These are phyloP conservation scores for Coccomyxa sp. DNA, from an alignment of 139 green algal species.

Conservation along the genomic window DNA sequence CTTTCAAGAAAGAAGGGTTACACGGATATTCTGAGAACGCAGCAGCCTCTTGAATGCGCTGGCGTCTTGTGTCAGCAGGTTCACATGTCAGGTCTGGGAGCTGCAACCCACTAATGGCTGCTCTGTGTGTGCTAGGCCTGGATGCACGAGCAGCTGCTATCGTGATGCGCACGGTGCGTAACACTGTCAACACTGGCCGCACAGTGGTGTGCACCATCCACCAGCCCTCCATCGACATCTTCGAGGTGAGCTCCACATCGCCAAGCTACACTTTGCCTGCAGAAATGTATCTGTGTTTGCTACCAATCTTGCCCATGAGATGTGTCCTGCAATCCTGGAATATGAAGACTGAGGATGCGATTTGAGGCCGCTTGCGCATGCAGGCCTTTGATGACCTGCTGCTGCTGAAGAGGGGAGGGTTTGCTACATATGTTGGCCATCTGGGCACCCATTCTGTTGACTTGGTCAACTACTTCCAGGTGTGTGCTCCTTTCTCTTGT, in stretches of 20 bases:
- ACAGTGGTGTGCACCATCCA: conserved; percentile 57
- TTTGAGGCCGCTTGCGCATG: not conserved
- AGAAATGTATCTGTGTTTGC: not conserved
- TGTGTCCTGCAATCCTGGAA: not conserved
- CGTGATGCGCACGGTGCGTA: conserved; percentile 45
- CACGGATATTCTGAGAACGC: too few relatives aligned
- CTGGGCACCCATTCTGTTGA: conserved; percentile 18
- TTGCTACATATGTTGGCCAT: conserved; percentile 28
- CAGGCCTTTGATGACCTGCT: conserved; percentile 4
- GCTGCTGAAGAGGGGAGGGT: conserved; percentile 24
- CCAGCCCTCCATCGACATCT: conserved; percentile 52
- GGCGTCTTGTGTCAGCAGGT: too few relatives aligned
- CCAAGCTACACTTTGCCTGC: not conserved
- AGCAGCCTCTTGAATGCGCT: too few relatives aligned
- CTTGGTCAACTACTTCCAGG: conserved; percentile 49
- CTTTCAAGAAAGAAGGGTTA: too few relatives aligned
- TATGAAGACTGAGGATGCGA: not conserved
- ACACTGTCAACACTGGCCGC: conserved; percentile 30
- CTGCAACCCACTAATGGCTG: too few relatives aligned
- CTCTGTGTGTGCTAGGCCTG: conserved; percentile 21
- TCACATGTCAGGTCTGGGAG: too few relatives aligned
- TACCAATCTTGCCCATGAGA: conserved; percentile 8
- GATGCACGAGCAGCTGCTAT: conserved; percentile 51
- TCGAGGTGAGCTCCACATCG: conserved; percentile 21
- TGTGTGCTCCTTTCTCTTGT: not conserved